A percentile compares a stretch with the other conserved stretches of the same genome.
phyloP scores from a whole-genome alignment of 352 stramenopile species.

The Globisporangium uncinulatum region DNA sequence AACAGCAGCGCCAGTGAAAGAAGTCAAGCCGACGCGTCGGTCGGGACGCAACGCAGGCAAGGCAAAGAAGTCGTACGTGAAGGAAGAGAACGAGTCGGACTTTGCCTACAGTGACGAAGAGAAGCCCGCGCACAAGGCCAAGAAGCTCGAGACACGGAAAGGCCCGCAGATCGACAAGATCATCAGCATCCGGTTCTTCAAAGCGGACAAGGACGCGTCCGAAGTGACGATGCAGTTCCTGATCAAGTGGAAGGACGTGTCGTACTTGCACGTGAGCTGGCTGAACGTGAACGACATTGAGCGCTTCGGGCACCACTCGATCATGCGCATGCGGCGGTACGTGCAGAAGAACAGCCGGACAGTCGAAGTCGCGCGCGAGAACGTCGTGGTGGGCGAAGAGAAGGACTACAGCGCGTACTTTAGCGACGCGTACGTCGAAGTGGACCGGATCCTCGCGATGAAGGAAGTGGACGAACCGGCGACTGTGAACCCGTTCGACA shows the following conservation, averaged over 20 bases:
- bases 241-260: slow-evolving; percentile 98
- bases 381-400: slow-evolving; percentile 62
- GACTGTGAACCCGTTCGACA: slow-evolving; percentile 66
- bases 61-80: slow-evolving; percentile 82
- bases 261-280: slow-evolving; percentile 98
- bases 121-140: slow-evolving; percentile 21
- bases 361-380: slow-evolving; percentile 74
- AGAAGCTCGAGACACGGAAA: slow-evolving; percentile 42
- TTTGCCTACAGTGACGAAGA: slow-evolving; percentile 72
- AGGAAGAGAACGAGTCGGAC: slow-evolving; percentile 63
- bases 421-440: slow-evolving; percentile 76
- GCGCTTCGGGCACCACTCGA: slow-evolving; percentile 67
- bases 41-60: slow-evolving; percentile 82
- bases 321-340: slow-evolving; percentile 82
- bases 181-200: slow-evolving; percentile 83
- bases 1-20: slow-evolving; percentile 19
- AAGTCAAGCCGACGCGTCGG: slow-evolving; percentile 56
- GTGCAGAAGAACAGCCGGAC: slow-evolving; percentile 83
- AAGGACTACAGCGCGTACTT: slow-evolving; percentile 82
- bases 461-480: slow-evolving; percentile 77
- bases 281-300: slow-evolving; percentile 94
- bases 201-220: slow-evolving; percentile 28
- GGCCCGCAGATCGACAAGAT: slow-evolving; percentile 92
- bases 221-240: slow-evolving; percentile 94
- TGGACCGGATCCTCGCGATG: slow-evolving; percentile 72